These are phyloP conservation scores for Cinnamomum micranthum DNA, from an alignment of 164 flowering plant genomes.

Conservation along the genomic window DNA sequence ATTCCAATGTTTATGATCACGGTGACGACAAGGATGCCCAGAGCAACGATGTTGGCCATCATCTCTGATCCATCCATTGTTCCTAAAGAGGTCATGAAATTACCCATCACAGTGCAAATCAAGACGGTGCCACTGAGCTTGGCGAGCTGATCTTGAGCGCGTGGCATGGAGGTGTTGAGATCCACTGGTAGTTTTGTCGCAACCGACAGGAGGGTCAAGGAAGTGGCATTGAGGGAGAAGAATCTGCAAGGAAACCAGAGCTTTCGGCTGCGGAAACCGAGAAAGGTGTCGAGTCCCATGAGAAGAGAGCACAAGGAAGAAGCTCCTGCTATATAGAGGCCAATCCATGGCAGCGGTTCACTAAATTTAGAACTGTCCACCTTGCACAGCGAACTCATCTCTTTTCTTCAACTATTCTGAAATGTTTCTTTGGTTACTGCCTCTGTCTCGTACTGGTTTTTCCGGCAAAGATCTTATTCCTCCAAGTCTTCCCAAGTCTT, in stretches of 20 bases:
- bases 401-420: not conserved
- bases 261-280: not conserved
- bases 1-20: too few relatives aligned
- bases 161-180: constrained; percentile 12
- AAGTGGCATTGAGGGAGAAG: constrained; percentile 10
- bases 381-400: not conserved
- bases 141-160: constrained; percentile 12
- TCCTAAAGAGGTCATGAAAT: constrained; percentile 9
- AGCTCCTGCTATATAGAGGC: constrained; percentile 5
- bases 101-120: constrained; percentile 6
- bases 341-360: constrained; percentile 8
- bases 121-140: constrained; percentile 15
- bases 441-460: too few relatives aligned
- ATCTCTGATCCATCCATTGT: not conserved
- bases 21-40: too few relatives aligned
- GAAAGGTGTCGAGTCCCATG: constrained; percentile 1
- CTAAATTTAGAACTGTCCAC: not conserved
- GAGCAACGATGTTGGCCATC: too few relatives aligned
- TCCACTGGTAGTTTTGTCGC: constrained; percentile 16
- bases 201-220: constrained; percentile 5
- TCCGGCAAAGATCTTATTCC: too few relatives aligned
- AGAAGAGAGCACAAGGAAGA: constrained; percentile 4
- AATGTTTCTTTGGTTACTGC: too few relatives aligned
- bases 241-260: constrained; percentile 13
- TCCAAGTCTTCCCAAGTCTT: too few relatives aligned